Base-by-base conservation (phyloP, 108 stramenopile species). In the Stephanodiscus minutulus region DNA sequence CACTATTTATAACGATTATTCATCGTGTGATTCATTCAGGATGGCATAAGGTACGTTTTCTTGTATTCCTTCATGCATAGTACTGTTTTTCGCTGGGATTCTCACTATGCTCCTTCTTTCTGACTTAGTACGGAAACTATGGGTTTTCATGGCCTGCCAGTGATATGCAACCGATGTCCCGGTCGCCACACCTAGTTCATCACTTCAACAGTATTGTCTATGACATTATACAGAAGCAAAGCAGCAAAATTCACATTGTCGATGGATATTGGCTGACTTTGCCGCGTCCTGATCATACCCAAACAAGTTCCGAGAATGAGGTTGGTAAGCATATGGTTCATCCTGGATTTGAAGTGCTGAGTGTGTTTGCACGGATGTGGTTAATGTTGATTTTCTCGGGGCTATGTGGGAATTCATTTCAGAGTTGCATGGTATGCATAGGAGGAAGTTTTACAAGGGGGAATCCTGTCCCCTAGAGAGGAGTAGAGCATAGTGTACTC, bases 251-350 rank as follows among this genome's bases (percentile, higher is more conserved):
- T 22, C 56, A 47, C 18, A 83, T 87, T 33, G 68, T 85, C 48
- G 91, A 92, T 67, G 91, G 87, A 24, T 89, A 85, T 66, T 92
- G 88, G 87, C 77, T 92, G 11, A 86, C 88, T 20, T 77, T 88
- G 33, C 71, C 83, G 28, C 77, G 91, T 28, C 91, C 91, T 5
- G 91, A 92, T 81, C 88, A 92, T 66, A 78, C 87, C 25, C 85
- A 92, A 63, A 74, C 81, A 35, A 72, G 70, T 60, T 46, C 68
- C 39, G 13, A 63, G 17, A 86, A 87, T 44, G 69, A 74, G 8
- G 81, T 92, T 61, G 91, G 88, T 11, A 85, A 83, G 33, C 88
- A 92, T 70, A 61, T 92, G 58, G 88, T 88, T 1, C 91, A 92
- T 77, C 91, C 91, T 44, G 91, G 91, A 10, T 49, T 76, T 35